Evolutionary conservation across 768 basidiomycete species (phyloP).

Genomic region (Termitomyces sp.): DNA sequence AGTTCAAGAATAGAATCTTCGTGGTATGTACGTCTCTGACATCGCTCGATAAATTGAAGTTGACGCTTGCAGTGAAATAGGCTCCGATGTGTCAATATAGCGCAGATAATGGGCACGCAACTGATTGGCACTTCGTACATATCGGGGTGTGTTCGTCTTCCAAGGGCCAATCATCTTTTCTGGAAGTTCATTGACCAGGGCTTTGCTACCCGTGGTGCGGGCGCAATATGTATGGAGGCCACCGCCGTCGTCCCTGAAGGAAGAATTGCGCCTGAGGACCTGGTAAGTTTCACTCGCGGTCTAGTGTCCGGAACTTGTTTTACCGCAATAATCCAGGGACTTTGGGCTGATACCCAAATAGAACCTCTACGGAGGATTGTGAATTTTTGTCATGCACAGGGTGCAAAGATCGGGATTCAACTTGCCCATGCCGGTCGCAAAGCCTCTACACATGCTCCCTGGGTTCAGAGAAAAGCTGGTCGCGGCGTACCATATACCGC

Average conservation of each 20-base stretch:
- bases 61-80: constrained; percentile 24
- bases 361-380: constrained; percentile 66
- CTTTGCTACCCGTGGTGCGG: constrained; percentile 69
- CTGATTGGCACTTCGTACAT: constrained; percentile 83
- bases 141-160: constrained; percentile 41
- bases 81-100: constrained; percentile 86
- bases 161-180: background rate
- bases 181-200: constrained; percentile 27
- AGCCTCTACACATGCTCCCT: constrained; percentile 66
- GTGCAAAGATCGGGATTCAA: constrained; percentile 72
- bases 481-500: constrained; percentile 33
- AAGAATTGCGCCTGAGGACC: constrained; percentile 73
- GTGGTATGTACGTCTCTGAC: constrained; percentile 38
- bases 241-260: constrained; percentile 72
- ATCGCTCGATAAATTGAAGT: background rate
- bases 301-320: background rate
- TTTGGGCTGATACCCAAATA: constrained; percentile 79
- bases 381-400: constrained; percentile 69
- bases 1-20: constrained; percentile 75
- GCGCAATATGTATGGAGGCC: constrained; percentile 71
- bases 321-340: constrained; percentile 32
- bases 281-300: constrained; percentile 23
- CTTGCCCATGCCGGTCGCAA: constrained; percentile 75
- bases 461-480: constrained; percentile 44
- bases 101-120: constrained; percentile 67